Conservation (phyloP, 2,329 filamentous ascomycete species). For the Penicillium sp. region DNA sequence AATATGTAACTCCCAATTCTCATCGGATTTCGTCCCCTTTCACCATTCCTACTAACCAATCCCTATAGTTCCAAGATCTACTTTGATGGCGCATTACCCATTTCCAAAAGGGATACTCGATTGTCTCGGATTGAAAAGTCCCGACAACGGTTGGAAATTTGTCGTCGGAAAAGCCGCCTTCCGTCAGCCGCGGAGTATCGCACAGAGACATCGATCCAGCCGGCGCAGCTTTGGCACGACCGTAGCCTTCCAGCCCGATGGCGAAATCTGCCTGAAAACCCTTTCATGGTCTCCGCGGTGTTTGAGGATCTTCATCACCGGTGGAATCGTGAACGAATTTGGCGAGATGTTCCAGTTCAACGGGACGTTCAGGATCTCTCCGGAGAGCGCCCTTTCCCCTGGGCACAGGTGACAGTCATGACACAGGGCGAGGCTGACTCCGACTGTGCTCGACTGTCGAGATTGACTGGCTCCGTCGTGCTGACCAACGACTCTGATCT, state of each 20-base stretch:
- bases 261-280: slow-evolving; percentile 47
- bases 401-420: slow-evolving; percentile 46
- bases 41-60: not conserved
- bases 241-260: slow-evolving; percentile 24
- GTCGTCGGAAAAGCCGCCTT: slow-evolving; percentile 30
- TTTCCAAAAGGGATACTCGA: slow-evolving; percentile 57
- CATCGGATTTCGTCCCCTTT: not conserved
- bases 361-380: slow-evolving; percentile 13
- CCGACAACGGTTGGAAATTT: slow-evolving; percentile 51
- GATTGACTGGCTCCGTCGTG: slow-evolving; percentile 51
- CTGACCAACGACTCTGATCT: slow-evolving; percentile 87
- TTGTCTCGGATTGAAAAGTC: slow-evolving; percentile 55
- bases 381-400: slow-evolving; percentile 23
- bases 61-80: slow-evolving; percentile 60
- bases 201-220: slow-evolving; percentile 13
- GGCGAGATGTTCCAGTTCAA: slow-evolving; percentile 9
- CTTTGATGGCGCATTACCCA: slow-evolving; percentile 79
- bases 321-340: slow-evolving; percentile 30
- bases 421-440: slow-evolving; percentile 80
- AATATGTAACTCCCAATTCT: slow-evolving; percentile 51
- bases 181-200: slow-evolving; percentile 6
- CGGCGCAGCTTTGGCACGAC: slow-evolving; percentile 25
- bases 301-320: slow-evolving; percentile 61
- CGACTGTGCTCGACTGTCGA: slow-evolving; percentile 65
- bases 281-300: slow-evolving; percentile 71